Base-by-base conservation (phyloP, 805 yeast species). In the Candida koratica region DNA sequence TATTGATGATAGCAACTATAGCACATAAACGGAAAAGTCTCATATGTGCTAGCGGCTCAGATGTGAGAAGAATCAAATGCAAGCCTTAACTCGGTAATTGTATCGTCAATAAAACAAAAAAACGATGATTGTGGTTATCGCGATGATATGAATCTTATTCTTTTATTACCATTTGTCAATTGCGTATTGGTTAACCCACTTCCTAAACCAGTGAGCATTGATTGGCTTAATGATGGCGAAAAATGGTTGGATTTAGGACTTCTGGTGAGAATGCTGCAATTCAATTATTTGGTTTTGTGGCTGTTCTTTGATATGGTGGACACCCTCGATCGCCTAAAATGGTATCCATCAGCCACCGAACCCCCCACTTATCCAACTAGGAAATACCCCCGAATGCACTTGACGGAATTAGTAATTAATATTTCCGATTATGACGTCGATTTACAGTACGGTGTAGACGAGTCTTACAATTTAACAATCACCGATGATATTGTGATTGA, bases 381-480 rank as follows among this genome's bases (percentile, higher is more conserved):
- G 7, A 24, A 20, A 13, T 4, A 7, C 28, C 25, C 37, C 17
- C 34, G 25, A 13, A 19, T 14, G 15, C 10, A 25, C 15, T 27
- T 27, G 18, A 23, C 15, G 4, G n/a, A 22, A 14, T 15, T 34
- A 13, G 6, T 12, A 8, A 36, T 43, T 4, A 30, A 11, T 10
- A 34, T 43, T 12, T 17, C 22, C 8, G 40, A 43, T 23, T 28
- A 26, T 25, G 31, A 34, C 17, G 32, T 36, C 4, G 34, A 28
- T 8, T 51, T 66, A 34, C 64, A 61, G 39, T 42, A 49, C 30
- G 67, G 61, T 5, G 66, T 62, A 18, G 56, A 64, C 41, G 71
- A 65, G 43, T 47, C 63, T 6, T 66, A 62, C 41, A 40, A 49
- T 11, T 37, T 66, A 32, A 26, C 32, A 4, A 44, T 57, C 3